Evolutionary conservation across 345 rosid species (phyloP).

Genomic region (Eucalyptus cloeziana): DNA sequence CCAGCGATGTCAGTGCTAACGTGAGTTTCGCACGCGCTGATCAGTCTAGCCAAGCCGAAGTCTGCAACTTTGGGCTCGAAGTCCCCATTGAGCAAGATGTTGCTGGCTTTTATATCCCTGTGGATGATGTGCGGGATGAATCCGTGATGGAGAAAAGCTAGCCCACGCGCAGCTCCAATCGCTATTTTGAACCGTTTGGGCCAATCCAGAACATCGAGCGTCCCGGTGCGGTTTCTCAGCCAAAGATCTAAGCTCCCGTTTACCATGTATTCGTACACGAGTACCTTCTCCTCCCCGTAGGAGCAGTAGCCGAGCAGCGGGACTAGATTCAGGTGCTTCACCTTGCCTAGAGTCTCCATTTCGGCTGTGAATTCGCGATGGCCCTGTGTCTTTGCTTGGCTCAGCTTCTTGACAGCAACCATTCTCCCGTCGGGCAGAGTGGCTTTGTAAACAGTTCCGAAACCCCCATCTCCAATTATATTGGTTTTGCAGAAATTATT

Average conservation of each 20-base stretch:
- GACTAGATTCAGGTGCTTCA: slow-evolving; percentile 83
- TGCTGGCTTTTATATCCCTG: slow-evolving; percentile 86
- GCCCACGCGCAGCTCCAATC: slow-evolving; percentile 61
- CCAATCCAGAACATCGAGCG: slow-evolving; percentile 69
- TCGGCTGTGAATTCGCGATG: slow-evolving; percentile 86
- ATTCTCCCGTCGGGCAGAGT: slow-evolving; percentile 35
- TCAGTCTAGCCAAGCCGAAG: slow-evolving; percentile 80
- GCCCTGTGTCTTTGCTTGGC: slow-evolving; percentile 75
- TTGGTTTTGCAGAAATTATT: slow-evolving; percentile 70
- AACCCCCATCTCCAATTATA: slow-evolving; percentile 90
- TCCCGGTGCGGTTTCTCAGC: slow-evolving; percentile 59
- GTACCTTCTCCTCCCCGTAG: slow-evolving; percentile 71
- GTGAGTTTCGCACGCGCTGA: slow-evolving; percentile 91
- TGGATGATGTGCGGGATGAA: slow-evolving; percentile 90
- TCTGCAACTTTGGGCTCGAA: slow-evolving; percentile 90
- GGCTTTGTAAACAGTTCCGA: slow-evolving; percentile 89
- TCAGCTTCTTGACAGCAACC: slow-evolving; percentile 94
- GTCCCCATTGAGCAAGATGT: slow-evolving; percentile 56
- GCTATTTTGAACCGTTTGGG: slow-evolving; percentile 70
- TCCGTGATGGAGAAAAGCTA: slow-evolving; percentile 83
- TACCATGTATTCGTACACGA: slow-evolving; percentile 84
- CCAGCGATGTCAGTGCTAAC: slow-evolving; percentile 84
- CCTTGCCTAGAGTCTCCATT: slow-evolving; percentile 93
- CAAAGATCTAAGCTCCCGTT: slow-evolving; percentile 86
- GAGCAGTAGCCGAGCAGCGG: slow-evolving; percentile 84